These are phyloP conservation scores for Hymenoscyphus salicellus DNA, from an alignment of 2,329 filamentous ascomycete species.

Conservation along the genomic window DNA sequence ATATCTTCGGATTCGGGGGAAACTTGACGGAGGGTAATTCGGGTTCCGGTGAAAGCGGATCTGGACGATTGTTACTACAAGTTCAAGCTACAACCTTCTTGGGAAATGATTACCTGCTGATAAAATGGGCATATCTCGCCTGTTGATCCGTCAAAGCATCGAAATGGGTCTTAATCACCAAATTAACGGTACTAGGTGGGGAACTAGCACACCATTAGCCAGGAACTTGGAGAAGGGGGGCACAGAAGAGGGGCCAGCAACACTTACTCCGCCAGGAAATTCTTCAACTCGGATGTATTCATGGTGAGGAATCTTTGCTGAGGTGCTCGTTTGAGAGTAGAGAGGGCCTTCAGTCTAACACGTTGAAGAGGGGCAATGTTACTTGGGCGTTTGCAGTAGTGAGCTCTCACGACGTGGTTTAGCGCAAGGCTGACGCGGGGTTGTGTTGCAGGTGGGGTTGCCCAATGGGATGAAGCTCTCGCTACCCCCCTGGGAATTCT, in stretches of 20 bases:
- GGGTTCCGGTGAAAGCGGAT: constrained; percentile 72
- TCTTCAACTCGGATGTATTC: constrained; percentile 59
- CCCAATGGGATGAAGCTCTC: constrained; percentile 12
- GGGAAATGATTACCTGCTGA: constrained; percentile 61
- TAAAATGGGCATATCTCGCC: constrained; percentile 88
- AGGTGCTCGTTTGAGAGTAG: constrained; percentile 24
- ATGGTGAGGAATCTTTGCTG: constrained; percentile 40
- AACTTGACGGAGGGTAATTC: constrained; percentile 76
- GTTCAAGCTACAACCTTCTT: not conserved
- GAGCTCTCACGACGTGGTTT: constrained; percentile 9
- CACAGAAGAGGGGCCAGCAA: not conserved
- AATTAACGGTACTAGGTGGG: constrained; percentile 80
- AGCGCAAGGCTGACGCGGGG: constrained; percentile 23
- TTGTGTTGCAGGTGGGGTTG: constrained; percentile 1
- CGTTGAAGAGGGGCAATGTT: constrained; percentile 16
- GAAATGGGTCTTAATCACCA: constrained; percentile 92
- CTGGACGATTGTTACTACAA: constrained; percentile 41
- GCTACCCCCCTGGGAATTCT: constrained; percentile 6
- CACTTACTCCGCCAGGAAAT: constrained; percentile 74
- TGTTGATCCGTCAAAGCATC: constrained; percentile 70
- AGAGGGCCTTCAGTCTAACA: constrained; percentile 20
- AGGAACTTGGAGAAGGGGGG: not conserved
- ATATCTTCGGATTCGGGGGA: constrained; percentile 79
- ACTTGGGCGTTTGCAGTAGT: constrained; percentile 6
- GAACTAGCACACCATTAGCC: constrained; percentile 40